A percentile compares a stretch with the other conserved stretches of the same genome.
These are phyloP conservation scores for Amniculicola lignicola DNA, from an alignment of 495 filamentous ascomycete genomes.

Conservation along the genomic window DNA sequence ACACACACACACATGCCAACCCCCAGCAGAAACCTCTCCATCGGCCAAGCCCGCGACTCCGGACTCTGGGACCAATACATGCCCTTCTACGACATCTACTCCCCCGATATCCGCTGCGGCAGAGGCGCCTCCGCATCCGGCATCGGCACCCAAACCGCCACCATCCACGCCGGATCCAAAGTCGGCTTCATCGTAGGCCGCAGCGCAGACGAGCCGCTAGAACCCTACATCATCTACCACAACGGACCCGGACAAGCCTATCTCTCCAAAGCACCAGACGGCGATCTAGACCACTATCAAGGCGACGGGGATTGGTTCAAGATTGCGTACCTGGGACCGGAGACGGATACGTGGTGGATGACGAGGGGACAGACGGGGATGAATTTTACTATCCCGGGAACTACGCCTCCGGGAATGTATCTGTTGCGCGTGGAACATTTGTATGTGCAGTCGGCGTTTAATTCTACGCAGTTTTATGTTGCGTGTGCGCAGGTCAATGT, in stretches of 20 bases:
- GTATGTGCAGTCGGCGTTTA: neutral
- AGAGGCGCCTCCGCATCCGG: slow-evolving; percentile 1
- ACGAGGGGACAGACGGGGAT: slow-evolving; percentile 2
- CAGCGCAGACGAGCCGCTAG: neutral
- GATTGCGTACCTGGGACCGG: neutral
- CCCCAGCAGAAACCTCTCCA: slow-evolving; percentile 6
- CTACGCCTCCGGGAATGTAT: slow-evolving; percentile 20
- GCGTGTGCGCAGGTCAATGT: slow-evolving; percentile 22
- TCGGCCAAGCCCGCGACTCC: slow-evolving; percentile 3
- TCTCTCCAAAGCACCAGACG: neutral
- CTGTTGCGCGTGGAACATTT: slow-evolving; percentile 21
- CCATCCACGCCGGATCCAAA: neutral
- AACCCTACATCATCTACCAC: slow-evolving; percentile 16
- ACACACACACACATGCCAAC: too few species aligned
- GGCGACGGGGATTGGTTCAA: slow-evolving; percentile 28
- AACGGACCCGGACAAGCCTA: slow-evolving; percentile 25
- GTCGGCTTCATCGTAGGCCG: neutral
- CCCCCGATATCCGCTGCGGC: slow-evolving; percentile 13
- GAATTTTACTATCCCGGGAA: slow-evolving; percentile 20
- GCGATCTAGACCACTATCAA: slow-evolving; percentile 1
- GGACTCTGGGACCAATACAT: slow-evolving; percentile 19
- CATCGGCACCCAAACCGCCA: neutral
- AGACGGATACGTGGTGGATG: slow-evolving; percentile 7
- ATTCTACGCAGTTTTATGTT: slow-evolving; percentile 20
- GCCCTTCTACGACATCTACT: slow-evolving; percentile 19